A percentile compares a stretch with the other conserved stretches of the same genome.
These are phyloP conservation scores for Entoloma clypeatum DNA, from an alignment of 1,284 basidiomycete species.

Conservation along the genomic window DNA sequence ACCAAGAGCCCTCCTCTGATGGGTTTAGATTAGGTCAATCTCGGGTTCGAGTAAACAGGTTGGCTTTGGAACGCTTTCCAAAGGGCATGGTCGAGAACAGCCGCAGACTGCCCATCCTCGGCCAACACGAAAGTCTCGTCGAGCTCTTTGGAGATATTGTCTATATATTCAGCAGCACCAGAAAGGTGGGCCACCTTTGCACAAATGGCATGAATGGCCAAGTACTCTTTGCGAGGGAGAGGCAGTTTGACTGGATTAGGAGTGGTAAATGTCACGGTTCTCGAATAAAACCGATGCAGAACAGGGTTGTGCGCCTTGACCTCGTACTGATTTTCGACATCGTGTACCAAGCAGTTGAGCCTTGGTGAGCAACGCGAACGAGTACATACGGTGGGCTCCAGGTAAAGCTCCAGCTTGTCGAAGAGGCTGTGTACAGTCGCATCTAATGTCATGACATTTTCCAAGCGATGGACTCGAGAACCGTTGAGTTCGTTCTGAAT, in stretches of 20 bases:
- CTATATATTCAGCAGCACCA: slow-evolving; percentile 31
- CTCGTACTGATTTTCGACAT: slow-evolving; percentile 15
- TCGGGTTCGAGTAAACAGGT: slow-evolving; percentile 46
- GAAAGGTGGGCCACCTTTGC: slow-evolving; percentile 35
- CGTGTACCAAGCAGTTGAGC: slow-evolving; percentile 7
- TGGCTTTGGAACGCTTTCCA: too few relatives aligned
- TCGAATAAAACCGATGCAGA: slow-evolving; percentile 10
- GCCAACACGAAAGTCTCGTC: slow-evolving; percentile 30
- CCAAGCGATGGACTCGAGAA: slow-evolving; percentile 22
- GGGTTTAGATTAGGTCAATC: slow-evolving; percentile 22
- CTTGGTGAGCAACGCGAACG: slow-evolving; percentile 4
- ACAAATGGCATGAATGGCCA: slow-evolving; percentile 34
- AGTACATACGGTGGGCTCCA: slow-evolving; percentile 17
- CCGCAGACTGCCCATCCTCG: slow-evolving; percentile 20
- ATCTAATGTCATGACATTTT: slow-evolving; percentile 19
- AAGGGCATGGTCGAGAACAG: too few relatives aligned
- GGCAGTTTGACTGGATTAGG: slow-evolving; percentile 19
- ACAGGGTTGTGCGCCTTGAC: slow-evolving; percentile 9
- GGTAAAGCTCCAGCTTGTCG: slow-evolving; percentile 11
- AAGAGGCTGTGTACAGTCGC: slow-evolving; percentile 5
- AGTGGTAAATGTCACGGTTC: slow-evolving; percentile 23
- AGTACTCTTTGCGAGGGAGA: slow-evolving; percentile 22
- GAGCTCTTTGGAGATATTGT: slow-evolving; percentile 27
- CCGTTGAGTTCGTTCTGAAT: slow-evolving; percentile 22
- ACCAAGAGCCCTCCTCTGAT: slow-evolving; percentile 20